Base-by-base conservation (phyloP, 2,329 filamentous ascomycete species). In the Penicillium hordei region DNA sequence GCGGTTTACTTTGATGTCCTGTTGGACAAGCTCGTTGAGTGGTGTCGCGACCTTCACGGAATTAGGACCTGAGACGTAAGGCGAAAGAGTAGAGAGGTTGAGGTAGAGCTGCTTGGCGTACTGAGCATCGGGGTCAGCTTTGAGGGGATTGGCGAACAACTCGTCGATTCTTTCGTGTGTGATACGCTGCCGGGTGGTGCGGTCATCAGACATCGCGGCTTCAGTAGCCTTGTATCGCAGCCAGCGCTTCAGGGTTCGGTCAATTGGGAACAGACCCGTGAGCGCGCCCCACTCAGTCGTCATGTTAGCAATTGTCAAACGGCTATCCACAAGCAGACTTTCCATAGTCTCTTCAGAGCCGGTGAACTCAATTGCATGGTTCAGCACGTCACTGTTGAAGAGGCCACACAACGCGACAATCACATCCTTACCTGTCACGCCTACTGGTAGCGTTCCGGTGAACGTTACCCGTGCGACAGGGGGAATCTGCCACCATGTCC, bases 401-500 rank as follows among this genome's bases (percentile, higher is more conserved):
- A 96, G 77, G 1, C 89, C 90, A 65, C 91, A 95, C 1, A 97
- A 82, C 0, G 91, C 90, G 27, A 97, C 84, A 64, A 97, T 97
- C 13, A 96, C 89, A 73, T 97, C 94, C 75, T 99, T 97, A 31
- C 92, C 93, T 0, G 89, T 91, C 1, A 96, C 92, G 12, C 93
- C 93, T 1, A 79, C 78, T 0, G 91, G 93, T 7, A 96, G 78
- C 0, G 84, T 75, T 7, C 92, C 93, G 0, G 83, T 90, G 12
- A 97, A 81, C 0, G 84, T 93, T 25, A 97, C 84, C 75, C 89
- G 88, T 1, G 89, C 90, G 29, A 96, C 84, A 0, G 91, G 91
- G 0, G 93, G 93, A 25, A 94, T 83, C 76, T 95, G 90, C 86
- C 86, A 96, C 92, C 92, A 97, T 0, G 89, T 96, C 64, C 82